Evolutionary conservation across 2,329 filamentous ascomycete species (phyloP).

Genomic region (Seiridium cupressi): DNA sequence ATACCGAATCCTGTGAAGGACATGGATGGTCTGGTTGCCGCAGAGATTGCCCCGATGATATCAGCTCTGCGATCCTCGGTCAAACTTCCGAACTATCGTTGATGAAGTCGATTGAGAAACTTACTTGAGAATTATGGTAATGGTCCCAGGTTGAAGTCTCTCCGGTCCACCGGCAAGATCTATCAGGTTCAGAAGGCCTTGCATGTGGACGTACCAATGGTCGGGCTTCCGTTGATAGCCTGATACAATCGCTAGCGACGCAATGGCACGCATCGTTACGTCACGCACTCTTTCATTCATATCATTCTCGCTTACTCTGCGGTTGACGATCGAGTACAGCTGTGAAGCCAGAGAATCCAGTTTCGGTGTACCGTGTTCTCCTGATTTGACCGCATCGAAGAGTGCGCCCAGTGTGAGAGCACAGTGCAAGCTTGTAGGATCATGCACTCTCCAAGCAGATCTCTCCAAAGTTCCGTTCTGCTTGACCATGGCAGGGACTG

Average conservation of each 20-base stretch:
- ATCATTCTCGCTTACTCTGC: slow-evolving; percentile 10
- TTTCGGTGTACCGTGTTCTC: not conserved
- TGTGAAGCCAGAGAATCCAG: slow-evolving; percentile 9
- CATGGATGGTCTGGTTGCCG: slow-evolving; percentile 29
- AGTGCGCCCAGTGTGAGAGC: slow-evolving; percentile 12
- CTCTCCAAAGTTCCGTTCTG: not conserved
- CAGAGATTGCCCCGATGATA: slow-evolving; percentile 30
- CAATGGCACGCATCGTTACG: slow-evolving; percentile 13
- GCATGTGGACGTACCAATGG: slow-evolving; percentile 37
- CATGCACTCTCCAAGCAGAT: slow-evolving; percentile 7
- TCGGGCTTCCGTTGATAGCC: slow-evolving; percentile 32
- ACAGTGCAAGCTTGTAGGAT: slow-evolving; percentile 13
- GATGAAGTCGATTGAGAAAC: not conserved
- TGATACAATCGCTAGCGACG: slow-evolving; percentile 13
- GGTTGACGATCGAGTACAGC: slow-evolving; percentile 12
- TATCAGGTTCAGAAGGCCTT: slow-evolving; percentile 28
- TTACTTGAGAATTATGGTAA: slow-evolving; percentile 28
- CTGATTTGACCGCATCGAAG: slow-evolving; percentile 10
- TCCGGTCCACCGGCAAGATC: slow-evolving; percentile 25
- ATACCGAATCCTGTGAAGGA: slow-evolving; percentile 19
- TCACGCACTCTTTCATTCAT: slow-evolving; percentile 1
- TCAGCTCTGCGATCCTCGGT: slow-evolving; percentile 26
- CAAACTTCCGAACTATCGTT: not conserved
- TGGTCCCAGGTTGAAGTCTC: slow-evolving; percentile 10
- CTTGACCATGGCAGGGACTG: not conserved